phyloP scores from a whole-genome alignment of 768 basidiomycete species.

The Phylloporus sp. region DNA sequence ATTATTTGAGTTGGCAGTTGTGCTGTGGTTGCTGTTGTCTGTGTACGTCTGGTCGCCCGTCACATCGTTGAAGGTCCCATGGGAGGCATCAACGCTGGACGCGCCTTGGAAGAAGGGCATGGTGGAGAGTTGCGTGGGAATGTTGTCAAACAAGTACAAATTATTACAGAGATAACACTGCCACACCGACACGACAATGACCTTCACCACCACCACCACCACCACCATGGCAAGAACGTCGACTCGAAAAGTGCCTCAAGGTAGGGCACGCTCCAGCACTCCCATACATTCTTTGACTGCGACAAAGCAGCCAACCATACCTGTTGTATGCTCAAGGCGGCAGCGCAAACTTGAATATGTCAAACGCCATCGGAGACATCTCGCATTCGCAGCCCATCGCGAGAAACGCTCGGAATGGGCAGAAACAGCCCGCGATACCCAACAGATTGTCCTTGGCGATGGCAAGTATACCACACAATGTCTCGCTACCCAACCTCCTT shows the following conservation, averaged over 20 bases:
- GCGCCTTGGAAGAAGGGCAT: constrained; percentile 28
- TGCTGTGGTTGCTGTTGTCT: constrained; percentile 18
- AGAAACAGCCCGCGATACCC: constrained; percentile 35
- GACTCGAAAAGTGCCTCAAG: constrained; percentile 20
- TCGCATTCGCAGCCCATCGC: constrained; percentile 22
- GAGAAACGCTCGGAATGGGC: constrained; percentile 30
- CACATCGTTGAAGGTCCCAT: constrained; percentile 22
- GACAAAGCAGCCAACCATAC: constrained; percentile 22
- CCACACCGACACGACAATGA: neutral
- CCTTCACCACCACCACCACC: neutral
- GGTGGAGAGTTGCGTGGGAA: neutral
- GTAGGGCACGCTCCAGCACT: constrained; percentile 27
- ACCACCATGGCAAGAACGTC: constrained; percentile 22
- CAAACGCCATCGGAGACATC: constrained; percentile 15
- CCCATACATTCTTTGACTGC: constrained; percentile 19
- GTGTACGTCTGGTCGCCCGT: constrained; percentile 15
- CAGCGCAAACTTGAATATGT: constrained; percentile 23
- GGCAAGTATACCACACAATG: constrained; percentile 38
- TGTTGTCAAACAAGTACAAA: constrained; percentile 1
- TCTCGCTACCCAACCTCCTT: constrained; percentile 5
- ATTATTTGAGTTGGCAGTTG: constrained; percentile 15
- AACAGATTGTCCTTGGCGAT: constrained; percentile 36
- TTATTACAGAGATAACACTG: neutral
- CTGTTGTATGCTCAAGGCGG: constrained; percentile 12
- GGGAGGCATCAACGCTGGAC: constrained; percentile 9